These are phyloP conservation scores for Ascosphaera apis DNA, from an alignment of 2,329 filamentous ascomycete genomes.

Conservation along the genomic window DNA sequence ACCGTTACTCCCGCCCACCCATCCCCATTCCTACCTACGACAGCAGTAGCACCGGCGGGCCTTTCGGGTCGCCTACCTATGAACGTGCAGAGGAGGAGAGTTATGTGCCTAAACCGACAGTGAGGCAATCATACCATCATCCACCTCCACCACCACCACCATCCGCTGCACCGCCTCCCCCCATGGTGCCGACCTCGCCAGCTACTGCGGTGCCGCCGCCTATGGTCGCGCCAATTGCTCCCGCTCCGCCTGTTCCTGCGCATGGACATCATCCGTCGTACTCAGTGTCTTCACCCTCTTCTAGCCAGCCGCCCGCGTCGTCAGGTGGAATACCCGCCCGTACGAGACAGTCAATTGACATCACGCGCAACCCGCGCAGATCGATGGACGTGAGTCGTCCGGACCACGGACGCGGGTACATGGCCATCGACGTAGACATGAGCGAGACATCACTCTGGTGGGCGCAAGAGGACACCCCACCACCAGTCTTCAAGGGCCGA, in stretches of 20 bases:
- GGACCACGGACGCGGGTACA: slow-evolving; percentile 55
- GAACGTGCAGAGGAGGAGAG: slow-evolving; percentile 22
- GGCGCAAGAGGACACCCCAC: slow-evolving; percentile 55
- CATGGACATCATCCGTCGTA: too few species aligned
- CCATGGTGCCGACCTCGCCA: slow-evolving; percentile 24
- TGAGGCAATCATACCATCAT: slow-evolving; percentile 12
- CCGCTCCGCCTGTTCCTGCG: too few species aligned
- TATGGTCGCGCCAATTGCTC: too few species aligned
- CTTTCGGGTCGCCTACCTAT: slow-evolving; percentile 10
- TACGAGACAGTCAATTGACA: slow-evolving; percentile 40
- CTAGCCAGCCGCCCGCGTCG: slow-evolving; percentile 14
- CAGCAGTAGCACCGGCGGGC: too few species aligned
- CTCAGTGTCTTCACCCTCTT: too few species aligned
- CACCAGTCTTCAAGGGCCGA: slow-evolving; percentile 59
- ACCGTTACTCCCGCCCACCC: slow-evolving; percentile 4
- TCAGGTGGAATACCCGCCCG: slow-evolving; percentile 22
- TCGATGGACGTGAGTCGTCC: slow-evolving; percentile 59
- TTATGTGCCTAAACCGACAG: slow-evolving; percentile 22
- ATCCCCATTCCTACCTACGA: slow-evolving; percentile 9
- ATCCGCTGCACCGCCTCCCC: slow-evolving; percentile 24
- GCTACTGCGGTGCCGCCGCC: too few species aligned
- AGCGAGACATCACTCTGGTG: slow-evolving; percentile 60
- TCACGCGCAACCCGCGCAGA: slow-evolving; percentile 31
- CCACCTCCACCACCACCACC: slow-evolving; percentile 14
- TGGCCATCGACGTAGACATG: slow-evolving; percentile 72